phyloP scores from a whole-genome alignment of 495 filamentous ascomycete species.

The Melanomma pulvis-pyrius region DNA sequence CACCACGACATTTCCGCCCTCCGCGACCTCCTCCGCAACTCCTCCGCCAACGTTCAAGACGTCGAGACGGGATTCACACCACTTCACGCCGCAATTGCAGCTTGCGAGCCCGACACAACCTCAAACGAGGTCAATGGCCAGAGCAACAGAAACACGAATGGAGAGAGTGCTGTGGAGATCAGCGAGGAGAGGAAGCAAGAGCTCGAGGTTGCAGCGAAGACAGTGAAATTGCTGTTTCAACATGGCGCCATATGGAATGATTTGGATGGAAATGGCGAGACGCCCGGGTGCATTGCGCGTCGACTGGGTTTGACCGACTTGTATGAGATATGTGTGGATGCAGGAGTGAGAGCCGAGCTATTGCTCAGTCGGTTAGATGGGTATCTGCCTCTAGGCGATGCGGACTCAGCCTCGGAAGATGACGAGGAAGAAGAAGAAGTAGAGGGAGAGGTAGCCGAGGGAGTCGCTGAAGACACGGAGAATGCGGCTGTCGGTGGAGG shows the following conservation, averaged over 20 bases:
- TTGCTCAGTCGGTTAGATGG: constrained; percentile 56
- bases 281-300: constrained; percentile 83
- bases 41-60: constrained; percentile 76
- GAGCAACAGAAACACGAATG: constrained; percentile 31
- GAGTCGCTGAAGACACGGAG: not conserved
- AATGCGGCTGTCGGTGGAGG: not conserved
- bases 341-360: constrained; percentile 89
- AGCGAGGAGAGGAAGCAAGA: constrained; percentile 42
- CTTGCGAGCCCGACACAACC: constrained; percentile 60
- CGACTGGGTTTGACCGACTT: constrained; percentile 70
- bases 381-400: constrained; percentile 72
- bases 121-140: constrained; percentile 16
- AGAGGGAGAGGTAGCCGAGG: constrained; percentile 25
- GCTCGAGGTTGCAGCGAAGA: constrained; percentile 61
- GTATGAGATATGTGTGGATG: constrained; percentile 86
- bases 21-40: constrained; percentile 70
- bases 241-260: constrained; percentile 98
- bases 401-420: constrained; percentile 58
- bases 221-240: constrained; percentile 74
- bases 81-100: constrained; percentile 86
- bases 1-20: constrained; percentile 77
- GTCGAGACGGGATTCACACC: constrained; percentile 82
- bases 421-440: constrained; percentile 53
- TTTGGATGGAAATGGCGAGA: constrained; percentile 80
- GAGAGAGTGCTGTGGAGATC: constrained; percentile 7